These are phyloP conservation scores for Candida maltosa DNA, from an alignment of 805 yeast genomes.

Conservation along the genomic window DNA sequence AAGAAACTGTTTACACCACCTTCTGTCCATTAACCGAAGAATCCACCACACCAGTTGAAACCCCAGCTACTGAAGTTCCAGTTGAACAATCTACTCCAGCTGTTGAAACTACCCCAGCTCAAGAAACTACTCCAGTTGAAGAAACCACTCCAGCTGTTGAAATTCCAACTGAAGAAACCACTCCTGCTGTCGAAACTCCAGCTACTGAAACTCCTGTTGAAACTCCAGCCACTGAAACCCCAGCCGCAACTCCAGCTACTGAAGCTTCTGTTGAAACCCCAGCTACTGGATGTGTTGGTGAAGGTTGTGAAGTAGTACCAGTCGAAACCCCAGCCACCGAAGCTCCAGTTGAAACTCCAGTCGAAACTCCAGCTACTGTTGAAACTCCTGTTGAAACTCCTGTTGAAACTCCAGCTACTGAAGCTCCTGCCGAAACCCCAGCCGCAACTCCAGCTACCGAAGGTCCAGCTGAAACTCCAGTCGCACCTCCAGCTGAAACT, in stretches of 20 bases:
- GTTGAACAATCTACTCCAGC: slow-evolving; percentile 14
- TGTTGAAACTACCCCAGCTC: slow-evolving; percentile 20
- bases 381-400: slow-evolving; percentile 11
- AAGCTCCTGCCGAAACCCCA: slow-evolving; percentile 11
- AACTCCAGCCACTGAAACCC: too few species aligned
- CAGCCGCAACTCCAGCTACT: slow-evolving; percentile 21
- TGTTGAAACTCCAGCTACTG: slow-evolving; percentile 5
- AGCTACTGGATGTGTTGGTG: slow-evolving; percentile 38
- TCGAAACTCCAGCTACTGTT: slow-evolving; percentile 20
- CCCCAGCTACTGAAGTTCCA: slow-evolving; percentile 20
- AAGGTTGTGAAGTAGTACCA: too few species aligned
- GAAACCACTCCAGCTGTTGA: slow-evolving; percentile 8
- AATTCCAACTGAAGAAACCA: too few species aligned
- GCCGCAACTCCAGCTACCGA: slow-evolving; percentile 18
- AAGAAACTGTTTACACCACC: slow-evolving; percentile 33
- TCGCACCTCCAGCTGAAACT: neutral
- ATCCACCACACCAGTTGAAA: slow-evolving; percentile 24
- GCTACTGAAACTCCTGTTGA: slow-evolving; percentile 14
- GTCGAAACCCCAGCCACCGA: slow-evolving; percentile 25
- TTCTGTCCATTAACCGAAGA: slow-evolving; percentile 30
- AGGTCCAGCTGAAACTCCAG: neutral
- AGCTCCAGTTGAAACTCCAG: slow-evolving; percentile 18
- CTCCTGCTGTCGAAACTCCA: slow-evolving; percentile 15
- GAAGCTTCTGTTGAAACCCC: slow-evolving; percentile 30
- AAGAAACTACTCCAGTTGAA: slow-evolving; percentile 14